Evolutionary conservation across 495 filamentous ascomycete species (phyloP), one percentile per base, ranked within the genome.

Genomic region (Lasiosphaeria miniovina): DNA sequence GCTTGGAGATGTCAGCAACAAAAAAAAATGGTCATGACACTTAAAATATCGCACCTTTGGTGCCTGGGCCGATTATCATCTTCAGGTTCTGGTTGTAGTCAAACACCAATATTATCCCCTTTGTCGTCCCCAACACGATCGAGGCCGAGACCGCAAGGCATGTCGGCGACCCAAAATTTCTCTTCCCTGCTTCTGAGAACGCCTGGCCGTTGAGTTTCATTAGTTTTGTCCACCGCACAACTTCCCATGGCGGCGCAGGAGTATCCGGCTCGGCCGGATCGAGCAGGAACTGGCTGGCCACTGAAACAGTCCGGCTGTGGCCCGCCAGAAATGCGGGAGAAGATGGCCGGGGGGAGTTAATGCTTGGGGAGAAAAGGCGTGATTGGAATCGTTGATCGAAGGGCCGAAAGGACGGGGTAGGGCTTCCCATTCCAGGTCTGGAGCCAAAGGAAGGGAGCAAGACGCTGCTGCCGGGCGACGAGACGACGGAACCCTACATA

Each of bases 41-140:
- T 10, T 8, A 61, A 33, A n/a, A 49, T 11, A 52, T 57, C 82
- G 50, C 76, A 90, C 91, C 92, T 83, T 93, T 95, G 24, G 93
- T 97, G 43, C 93, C 91, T n/a, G 86, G 86, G 12, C 94, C 94
- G 66, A 99, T 90, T 54, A 97, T 93, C 63, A 88, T 85, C 75
- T 95, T 96, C 58, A 98, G 76, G 64, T 86, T 96, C 72, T 99
- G 94, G 69, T 93, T 89, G 72, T 96, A 98, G 74, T 99, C 95
- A 76, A 98, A 98, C 49, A 96, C 84, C 68, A 99, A 76, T 46
- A 97, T 88, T 68, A 96, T 89, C 17, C 94, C 94, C 73, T 96
- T 98, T 8, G 90, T 88, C 8, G 94, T 98, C 17, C 94, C 94
- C 50, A 99, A 74, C 3, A 90, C 91, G 64, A 99, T 96, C 3